Conservation (phyloP, 805 yeast species). For the Saturnispora diversa region DNA sequence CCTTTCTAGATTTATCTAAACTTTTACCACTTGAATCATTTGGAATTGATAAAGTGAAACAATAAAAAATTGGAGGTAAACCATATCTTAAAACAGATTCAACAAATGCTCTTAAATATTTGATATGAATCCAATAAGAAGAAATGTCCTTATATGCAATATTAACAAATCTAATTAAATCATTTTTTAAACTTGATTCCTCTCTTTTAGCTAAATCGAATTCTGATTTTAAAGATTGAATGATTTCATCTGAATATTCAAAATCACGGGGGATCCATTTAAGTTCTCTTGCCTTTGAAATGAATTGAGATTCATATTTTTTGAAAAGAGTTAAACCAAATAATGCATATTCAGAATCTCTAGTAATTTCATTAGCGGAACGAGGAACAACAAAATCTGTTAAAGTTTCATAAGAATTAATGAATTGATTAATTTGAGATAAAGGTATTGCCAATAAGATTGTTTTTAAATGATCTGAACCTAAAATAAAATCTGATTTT, state of each 20-base stretch:
- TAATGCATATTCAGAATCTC: constrained; percentile 66
- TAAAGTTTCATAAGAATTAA: constrained; percentile 65
- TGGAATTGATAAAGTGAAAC: constrained; percentile 37
- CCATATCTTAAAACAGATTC: constrained; percentile 95
- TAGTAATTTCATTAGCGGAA: constrained; percentile 60
- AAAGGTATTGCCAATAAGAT: constrained; percentile 86
- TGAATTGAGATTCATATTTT: constrained; percentile 65
- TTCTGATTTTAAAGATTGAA: constrained; percentile 69
- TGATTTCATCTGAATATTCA: constrained; percentile 68
- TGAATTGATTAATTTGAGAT: constrained; percentile 48
- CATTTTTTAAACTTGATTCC: constrained; percentile 68
- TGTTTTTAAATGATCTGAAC: constrained; percentile 80
- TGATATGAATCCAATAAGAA: constrained; percentile 84
- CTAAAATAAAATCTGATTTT: constrained; percentile 73
- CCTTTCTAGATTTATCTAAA: constrained; percentile 53
- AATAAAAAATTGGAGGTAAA: constrained; percentile 82
- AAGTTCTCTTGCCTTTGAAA: constrained; percentile 65
- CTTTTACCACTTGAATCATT: constrained; percentile 27
- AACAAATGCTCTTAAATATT: constrained; percentile 78
- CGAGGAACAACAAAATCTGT: constrained; percentile 86
- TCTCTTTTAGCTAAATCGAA: constrained; percentile 64
- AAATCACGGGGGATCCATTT: constrained; percentile 93
- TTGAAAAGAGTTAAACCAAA: constrained; percentile 80
- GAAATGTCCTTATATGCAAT: constrained; percentile 87
- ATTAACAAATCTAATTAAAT: constrained; percentile 71